Percentiles rank a stretch among this genome's conserved stretches.
phyloP scores from a whole-genome alignment of 2,329 filamentous ascomycete species.

The Fusarium sp. region DNA sequence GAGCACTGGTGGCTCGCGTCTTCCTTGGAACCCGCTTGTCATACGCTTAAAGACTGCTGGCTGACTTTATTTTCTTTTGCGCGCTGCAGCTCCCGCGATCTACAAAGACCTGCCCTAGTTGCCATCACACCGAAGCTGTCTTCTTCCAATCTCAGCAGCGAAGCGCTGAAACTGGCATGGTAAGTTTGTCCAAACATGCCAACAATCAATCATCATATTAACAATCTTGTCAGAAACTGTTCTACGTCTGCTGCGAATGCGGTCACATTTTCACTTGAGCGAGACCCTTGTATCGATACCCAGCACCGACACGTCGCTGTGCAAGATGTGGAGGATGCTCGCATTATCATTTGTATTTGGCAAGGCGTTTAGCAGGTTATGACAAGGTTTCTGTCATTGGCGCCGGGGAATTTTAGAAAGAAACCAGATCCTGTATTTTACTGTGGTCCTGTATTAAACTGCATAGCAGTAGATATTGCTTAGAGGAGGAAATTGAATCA shows the following conservation, averaged over 20 bases:
- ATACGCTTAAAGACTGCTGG: slow-evolving; percentile 50
- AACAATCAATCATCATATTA: neutral
- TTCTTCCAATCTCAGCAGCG: slow-evolving; percentile 99
- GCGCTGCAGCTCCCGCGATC: slow-evolving; percentile 85
- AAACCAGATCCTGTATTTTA: slow-evolving; percentile 35
- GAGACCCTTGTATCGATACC: slow-evolving; percentile 44
- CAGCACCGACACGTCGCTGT: slow-evolving; percentile 23
- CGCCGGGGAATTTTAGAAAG: slow-evolving; percentile 24
- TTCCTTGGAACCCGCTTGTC: slow-evolving; percentile 47
- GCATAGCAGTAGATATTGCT: slow-evolving; percentile 6
- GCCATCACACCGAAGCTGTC: slow-evolving; percentile 88
- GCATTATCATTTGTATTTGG: slow-evolving; percentile 36
- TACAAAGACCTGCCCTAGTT: slow-evolving; percentile 85
- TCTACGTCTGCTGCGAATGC: slow-evolving; percentile 94
- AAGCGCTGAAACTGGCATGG: slow-evolving; percentile 98
- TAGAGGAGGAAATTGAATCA: slow-evolving; percentile 20
- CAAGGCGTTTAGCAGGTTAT: slow-evolving; percentile 41
- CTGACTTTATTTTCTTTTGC: slow-evolving; percentile 56
- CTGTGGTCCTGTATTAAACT: slow-evolving; percentile 28
- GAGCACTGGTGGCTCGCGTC: slow-evolving; percentile 42
- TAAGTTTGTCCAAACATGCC: slow-evolving; percentile 59
- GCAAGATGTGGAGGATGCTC: slow-evolving; percentile 34
- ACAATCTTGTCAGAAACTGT: slow-evolving; percentile 74
- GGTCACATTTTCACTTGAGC: slow-evolving; percentile 82
- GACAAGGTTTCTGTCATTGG: slow-evolving; percentile 21